Evolutionary conservation across 805 yeast species (phyloP).

Genomic region (Yarrowia bubula): DNA sequence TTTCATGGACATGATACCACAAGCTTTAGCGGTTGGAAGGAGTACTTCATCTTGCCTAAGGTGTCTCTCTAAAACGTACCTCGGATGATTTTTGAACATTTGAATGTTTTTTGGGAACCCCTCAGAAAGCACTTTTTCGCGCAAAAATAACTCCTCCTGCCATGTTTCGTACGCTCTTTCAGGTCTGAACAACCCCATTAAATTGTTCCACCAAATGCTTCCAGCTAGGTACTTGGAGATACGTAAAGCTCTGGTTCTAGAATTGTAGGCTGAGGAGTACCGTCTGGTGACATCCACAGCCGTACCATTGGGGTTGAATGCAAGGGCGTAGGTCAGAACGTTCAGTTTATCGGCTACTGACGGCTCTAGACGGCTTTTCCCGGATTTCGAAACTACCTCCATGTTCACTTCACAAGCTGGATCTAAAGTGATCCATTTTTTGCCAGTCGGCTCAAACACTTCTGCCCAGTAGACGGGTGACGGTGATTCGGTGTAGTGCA

Average conservation of each 20-base stretch:
- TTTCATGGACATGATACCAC: slow-evolving; percentile 66
- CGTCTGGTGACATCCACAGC: slow-evolving; percentile 83
- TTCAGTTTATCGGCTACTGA: slow-evolving; percentile 58
- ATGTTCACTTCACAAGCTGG: slow-evolving; percentile 64
- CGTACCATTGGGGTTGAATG: slow-evolving; percentile 63
- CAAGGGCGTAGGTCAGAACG: slow-evolving; percentile 70
- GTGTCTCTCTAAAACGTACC: slow-evolving; percentile 76
- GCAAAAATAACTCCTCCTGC: slow-evolving; percentile 60
- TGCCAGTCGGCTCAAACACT: slow-evolving; percentile 75
- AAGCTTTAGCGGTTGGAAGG: slow-evolving; percentile 61
- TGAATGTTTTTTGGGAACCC: slow-evolving; percentile 84
- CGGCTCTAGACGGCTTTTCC: slow-evolving; percentile 67
- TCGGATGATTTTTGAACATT: slow-evolving; percentile 85
- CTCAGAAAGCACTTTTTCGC: slow-evolving; percentile 60
- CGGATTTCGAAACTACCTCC: slow-evolving; percentile 52
- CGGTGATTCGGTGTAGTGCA: slow-evolving; percentile 30
- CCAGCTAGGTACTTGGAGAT: slow-evolving; percentile 60
- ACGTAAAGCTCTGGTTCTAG: slow-evolving; percentile 71
- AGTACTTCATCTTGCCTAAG: slow-evolving; percentile 69
- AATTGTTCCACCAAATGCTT: slow-evolving; percentile 56
- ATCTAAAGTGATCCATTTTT: slow-evolving; percentile 83
- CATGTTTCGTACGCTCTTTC: slow-evolving; percentile 34
- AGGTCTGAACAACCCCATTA: slow-evolving; percentile 42
- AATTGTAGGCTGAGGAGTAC: slow-evolving; percentile 67
- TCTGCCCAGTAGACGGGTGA: slow-evolving; percentile 91